Base-by-base conservation (phyloP, 2,329 filamentous ascomycete genomes). In the Thermoascus crustaceus region DNA sequence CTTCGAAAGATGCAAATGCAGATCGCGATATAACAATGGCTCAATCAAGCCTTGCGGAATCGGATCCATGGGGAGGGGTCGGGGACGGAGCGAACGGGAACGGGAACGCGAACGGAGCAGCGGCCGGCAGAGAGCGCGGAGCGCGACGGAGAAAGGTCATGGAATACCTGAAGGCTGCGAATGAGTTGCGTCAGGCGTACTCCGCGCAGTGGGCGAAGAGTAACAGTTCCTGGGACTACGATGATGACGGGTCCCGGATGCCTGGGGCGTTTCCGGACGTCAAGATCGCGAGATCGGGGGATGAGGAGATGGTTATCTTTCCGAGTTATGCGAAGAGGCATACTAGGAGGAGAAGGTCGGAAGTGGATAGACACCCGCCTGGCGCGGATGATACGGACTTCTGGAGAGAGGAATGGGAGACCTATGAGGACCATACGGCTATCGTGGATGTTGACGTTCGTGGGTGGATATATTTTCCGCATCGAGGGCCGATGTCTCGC, bases 231-330 rank as follows among this genome's bases (percentile, higher is more conserved):
- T 58, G 54, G 5, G 55, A 59, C n/a, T 60, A 62, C 18, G 63
- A 66, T 21, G 63, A 69, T 29, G 64, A 66, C 30, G 66, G 67
- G 51, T 52, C 60, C 17, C 58, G 70, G 29, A 82, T 85, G 19
- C 81, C 85, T 0, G 83, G 82, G 1, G 77, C 81, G 1, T 95
- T 94, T 52, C 85, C 87, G 0, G 82, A 94, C 47, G 82, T 85
- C 11, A 76, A 82, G n/a, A 83, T 94, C 40, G 76, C 82, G 10
- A 75, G 78, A 7, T 80, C 78, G 42, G 88, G 85, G 8, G 76
- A 86, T 41, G 87, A 95, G 57, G 85, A 96, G 64, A 85, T 98
- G 79, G 77, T 98, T 7, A 58, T 98, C 16, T 98, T 98, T 48
- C 91, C 91, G 0, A 95, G 86, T 35, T 98, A 98, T 57, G 86